Evolutionary conservation across 116 monocot species (phyloP), one percentile per base, ranked within the genome.

Genomic region (Iris pallida): DNA sequence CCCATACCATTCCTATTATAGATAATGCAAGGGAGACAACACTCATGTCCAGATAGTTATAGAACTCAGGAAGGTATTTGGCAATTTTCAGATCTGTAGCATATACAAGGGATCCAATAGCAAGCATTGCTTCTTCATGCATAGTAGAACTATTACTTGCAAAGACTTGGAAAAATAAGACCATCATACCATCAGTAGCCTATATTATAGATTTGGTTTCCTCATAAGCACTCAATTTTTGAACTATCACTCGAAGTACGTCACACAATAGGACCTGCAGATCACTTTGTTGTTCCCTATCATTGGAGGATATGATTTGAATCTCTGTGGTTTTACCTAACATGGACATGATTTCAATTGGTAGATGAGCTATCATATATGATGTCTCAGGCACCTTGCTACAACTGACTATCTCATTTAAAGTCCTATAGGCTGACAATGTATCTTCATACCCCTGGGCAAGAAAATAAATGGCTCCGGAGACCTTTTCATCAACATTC

Each of bases 41-140:
- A n/a, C n/a, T n/a, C n/a, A n/a, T n/a, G n/a, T n/a, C n/a, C 53
- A 92, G 42, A 61, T 85, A 85, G 16, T 82, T 82, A 61, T 82
- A 92, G 48, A 92, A 88, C 42, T 92, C 85, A 4, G 80, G 77
- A 88, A 92, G 82, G 70, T 92, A 92, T 58, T 79, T 85, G 20
- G 62, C 80, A 72, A 92, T 88, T 3, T 80, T 74, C 40, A 69
- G 60, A 43, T 88, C 92, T 20, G 79, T 83, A 20, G 88, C 87
- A 79, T 92, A 85, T 57, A 85, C 92, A 67, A 92, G 78, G 45
- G 88, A 80, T 42, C 92, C 92, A 68, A 92, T 83, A 14, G 92
- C 88, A 57, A 92, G 92, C 88, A 92, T 85, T 20, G 92, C 92
- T 61, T 92, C 92, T 63, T 92, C 92, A 69, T 92, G 92, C 16